Conservation (phyloP, 768 basidiomycete species). For the Piloderma croceum region DNA sequence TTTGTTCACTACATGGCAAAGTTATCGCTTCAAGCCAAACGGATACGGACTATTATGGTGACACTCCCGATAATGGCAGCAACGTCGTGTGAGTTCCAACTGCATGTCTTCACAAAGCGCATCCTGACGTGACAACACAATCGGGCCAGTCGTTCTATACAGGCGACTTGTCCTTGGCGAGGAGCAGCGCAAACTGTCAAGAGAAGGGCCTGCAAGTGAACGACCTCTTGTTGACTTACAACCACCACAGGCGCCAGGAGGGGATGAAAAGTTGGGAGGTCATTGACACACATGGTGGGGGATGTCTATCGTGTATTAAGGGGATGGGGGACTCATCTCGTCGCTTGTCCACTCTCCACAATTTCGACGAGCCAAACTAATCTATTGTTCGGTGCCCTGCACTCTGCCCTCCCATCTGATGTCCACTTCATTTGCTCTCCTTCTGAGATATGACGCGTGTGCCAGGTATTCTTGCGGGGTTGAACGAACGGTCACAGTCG, state of each 20-base stretch:
- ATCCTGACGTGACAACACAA: too few species aligned
- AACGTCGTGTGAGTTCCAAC: conserved; percentile 4
- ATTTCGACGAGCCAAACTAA: conserved; percentile 17
- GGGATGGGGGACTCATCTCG: conserved; percentile 9
- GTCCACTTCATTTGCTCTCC: conserved; percentile 15
- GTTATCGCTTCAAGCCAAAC: conserved; percentile 1
- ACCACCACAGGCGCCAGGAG: conserved; percentile 6
- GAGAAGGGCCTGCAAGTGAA: conserved; percentile 5
- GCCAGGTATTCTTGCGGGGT: conserved; percentile 83
- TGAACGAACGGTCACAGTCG: conserved; percentile 92
- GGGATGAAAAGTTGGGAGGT: too few species aligned
- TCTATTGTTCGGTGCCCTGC: conserved; percentile 16
- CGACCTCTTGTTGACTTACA: conserved; percentile 32
- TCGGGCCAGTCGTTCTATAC: conserved; percentile 52
- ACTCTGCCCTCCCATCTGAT: neutral
- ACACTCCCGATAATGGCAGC: neutral
- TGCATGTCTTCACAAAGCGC: too few species aligned
- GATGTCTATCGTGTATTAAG: neutral
- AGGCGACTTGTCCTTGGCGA: conserved; percentile 55
- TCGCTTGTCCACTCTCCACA: conserved; percentile 5
- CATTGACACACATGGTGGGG: too few species aligned
- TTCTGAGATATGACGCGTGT: conserved; percentile 54
- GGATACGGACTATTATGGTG: neutral
- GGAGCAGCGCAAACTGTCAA: conserved; percentile 37
- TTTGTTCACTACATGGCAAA: conserved; percentile 4